phyloP scores from a whole-genome alignment of 371 early-diverging fungal species.

The Apophysomyces sp. region DNA sequence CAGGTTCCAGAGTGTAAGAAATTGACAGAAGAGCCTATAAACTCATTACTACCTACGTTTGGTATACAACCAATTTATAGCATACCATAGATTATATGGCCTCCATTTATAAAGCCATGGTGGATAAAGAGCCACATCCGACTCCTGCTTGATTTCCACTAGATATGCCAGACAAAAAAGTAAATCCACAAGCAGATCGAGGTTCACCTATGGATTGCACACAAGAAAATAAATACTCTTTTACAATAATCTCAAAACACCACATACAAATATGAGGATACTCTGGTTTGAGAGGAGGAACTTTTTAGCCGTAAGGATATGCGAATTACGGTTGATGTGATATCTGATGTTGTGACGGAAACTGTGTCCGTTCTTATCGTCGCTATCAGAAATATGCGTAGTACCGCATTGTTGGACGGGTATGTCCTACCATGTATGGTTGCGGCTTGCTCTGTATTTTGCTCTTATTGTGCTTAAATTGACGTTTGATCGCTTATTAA shows the following conservation, averaged over 20 bases:
- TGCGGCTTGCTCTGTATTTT: conserved; percentile 37
- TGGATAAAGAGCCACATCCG: conserved; percentile 45
- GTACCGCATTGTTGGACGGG: no score
- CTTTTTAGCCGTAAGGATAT: conserved; percentile 3
- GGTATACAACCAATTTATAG: no score
- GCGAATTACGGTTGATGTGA: conserved; percentile 14
- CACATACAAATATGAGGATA: conserved; percentile 22
- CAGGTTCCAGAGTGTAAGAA: conserved; percentile 44
- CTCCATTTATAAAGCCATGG: conserved; percentile 63
- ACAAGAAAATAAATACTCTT: no score
- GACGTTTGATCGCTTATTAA: conserved; percentile 13
- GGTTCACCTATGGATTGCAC: conserved; percentile 53
- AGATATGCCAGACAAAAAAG: conserved; percentile 67
- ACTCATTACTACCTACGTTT: no score
- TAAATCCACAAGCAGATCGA: conserved; percentile 58
- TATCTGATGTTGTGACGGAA: conserved; percentile 6
- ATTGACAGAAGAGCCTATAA: conserved; percentile 29
- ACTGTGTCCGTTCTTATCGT: neutral
- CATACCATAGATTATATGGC: conserved; percentile 50
- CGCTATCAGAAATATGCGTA: no score
- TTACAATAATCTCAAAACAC: neutral
- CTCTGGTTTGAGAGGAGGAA: conserved; percentile 16
- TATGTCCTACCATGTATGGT: conserved; percentile 27
- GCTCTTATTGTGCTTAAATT: conserved; percentile 27
- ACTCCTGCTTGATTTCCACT: conserved; percentile 61